These are phyloP conservation scores for Xylariaceae sp. DNA, from an alignment of 2,329 filamentous ascomycete species.

Conservation along the genomic window DNA sequence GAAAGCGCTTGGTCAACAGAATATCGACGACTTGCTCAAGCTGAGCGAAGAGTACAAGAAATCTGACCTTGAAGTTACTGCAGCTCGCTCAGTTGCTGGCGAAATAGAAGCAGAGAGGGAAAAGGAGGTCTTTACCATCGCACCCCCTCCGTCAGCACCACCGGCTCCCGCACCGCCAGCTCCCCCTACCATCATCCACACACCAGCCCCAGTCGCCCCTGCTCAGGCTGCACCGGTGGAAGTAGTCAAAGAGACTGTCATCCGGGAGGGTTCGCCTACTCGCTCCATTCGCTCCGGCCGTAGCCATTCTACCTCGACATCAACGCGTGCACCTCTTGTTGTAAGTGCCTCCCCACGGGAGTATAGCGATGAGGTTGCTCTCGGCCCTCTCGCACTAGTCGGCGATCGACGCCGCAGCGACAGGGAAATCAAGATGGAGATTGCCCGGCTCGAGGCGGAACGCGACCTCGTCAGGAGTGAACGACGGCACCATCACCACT, in stretches of 20 bases:
- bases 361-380: constrained; percentile 38
- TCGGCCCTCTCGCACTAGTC: constrained; percentile 47
- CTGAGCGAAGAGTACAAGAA: constrained; percentile 77
- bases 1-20: constrained; percentile 82
- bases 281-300: constrained; percentile 35
- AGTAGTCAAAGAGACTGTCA: constrained; percentile 50
- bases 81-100: constrained; percentile 50
- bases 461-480: constrained; percentile 33
- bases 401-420: constrained; percentile 48
- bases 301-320: constrained; percentile 41
- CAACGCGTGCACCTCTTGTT: constrained; percentile 43
- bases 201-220: constrained; percentile 38
- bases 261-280: constrained; percentile 53
- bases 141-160: constrained; percentile 35
- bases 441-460: constrained; percentile 71
- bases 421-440: constrained; percentile 72
- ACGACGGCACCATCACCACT: constrained; percentile 30
- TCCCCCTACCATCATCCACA: constrained; percentile 30
- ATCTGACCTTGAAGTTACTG: constrained; percentile 49
- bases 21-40: constrained; percentile 87
- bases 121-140: constrained; percentile 46
- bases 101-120: constrained; percentile 53
- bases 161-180: constrained; percentile 33
- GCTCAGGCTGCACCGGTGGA: constrained; percentile 37
- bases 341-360: constrained; percentile 44